Base-by-base conservation (phyloP, 1,139 yeast genomes). In the Diutina ranongensis region DNA sequence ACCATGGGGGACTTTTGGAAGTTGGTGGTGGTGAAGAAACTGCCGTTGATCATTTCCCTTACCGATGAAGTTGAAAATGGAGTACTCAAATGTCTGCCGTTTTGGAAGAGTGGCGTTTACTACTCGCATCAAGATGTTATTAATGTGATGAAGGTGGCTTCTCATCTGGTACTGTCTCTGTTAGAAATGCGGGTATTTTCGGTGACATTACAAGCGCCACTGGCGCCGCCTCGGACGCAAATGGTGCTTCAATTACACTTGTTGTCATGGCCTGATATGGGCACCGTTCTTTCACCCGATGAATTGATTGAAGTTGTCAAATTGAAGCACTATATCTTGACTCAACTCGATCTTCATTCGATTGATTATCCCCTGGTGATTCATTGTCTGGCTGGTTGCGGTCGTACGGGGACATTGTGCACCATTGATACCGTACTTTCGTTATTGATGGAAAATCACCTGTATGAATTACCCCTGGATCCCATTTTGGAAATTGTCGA, bases 301-400 rank as follows among this genome's bases (percentile, higher is more conserved):
- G 78, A 72, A 52, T 56, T 76, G 31, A 57, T 76, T 20, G 62
- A 66, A 28, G 57, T 75, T 34, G 59, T 72, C 9, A 57, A 60
- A 9, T 57, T 75, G 55, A 75, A 72, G 46, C 44, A 47, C 21
- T 46, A 46, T 27, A 45, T 53, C n/a, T 44, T 52, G 25, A 18
- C 10, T 18, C n/a, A n/a, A 21, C 16, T 34, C 8, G 28, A 27
- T 15, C 34, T 21, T 8, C 46, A 45, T n/a, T 21, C 5, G 16
- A 46, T 50, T 5, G 55, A 53, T 16, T 58, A 55, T 47, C 81
- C 84, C 1, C 64, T 81, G 1, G 61, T 84, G 27, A 85, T 85
- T 9, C 95, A 87, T 60, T 86, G 96, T 59, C 80, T 89, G 4
- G 95, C 96, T 0, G 96, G 96, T 0, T 86, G 95, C 62, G 96